phyloP scores from a whole-genome alignment of 495 filamentous ascomycete species.

The Neurospora discreta region DNA sequence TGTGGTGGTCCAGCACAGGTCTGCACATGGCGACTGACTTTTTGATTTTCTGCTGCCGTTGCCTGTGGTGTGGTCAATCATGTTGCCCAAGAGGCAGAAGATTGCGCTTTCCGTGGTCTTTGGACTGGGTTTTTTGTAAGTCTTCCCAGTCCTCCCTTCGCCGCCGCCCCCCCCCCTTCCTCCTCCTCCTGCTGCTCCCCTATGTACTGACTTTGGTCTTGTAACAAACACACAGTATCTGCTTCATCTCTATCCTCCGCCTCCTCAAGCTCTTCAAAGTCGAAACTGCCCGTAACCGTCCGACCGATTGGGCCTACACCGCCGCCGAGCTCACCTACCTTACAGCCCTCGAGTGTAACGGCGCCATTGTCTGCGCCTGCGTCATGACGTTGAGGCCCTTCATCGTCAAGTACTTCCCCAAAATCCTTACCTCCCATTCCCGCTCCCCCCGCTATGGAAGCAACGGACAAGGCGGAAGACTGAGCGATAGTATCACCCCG shows the following conservation, averaged over 20 bases:
- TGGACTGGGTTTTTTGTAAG: slow-evolving; percentile 21
- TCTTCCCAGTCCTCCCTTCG: not conserved
- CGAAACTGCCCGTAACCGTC: slow-evolving; percentile 5
- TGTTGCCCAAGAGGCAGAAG: slow-evolving; percentile 24
- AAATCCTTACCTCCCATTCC: slow-evolving; percentile 14
- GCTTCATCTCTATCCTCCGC: slow-evolving; percentile 25
- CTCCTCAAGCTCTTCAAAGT: slow-evolving; percentile 15
- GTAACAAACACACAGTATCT: slow-evolving; percentile 9
- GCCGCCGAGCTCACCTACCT: slow-evolving; percentile 26
- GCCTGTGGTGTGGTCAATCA: slow-evolving; percentile 25
- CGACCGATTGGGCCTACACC: slow-evolving; percentile 17
- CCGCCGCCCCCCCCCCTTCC: no score
- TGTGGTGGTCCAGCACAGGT: slow-evolving; percentile 25
- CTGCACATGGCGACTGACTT: slow-evolving; percentile 26
- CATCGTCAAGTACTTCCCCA: slow-evolving; percentile 21
- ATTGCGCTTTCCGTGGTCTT: slow-evolving; percentile 25
- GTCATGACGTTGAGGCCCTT: slow-evolving; percentile 26
- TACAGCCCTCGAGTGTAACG: slow-evolving; percentile 34
- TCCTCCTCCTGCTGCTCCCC: no score
- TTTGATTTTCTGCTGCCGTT: slow-evolving; percentile 28
- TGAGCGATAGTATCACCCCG: slow-evolving; percentile 1
- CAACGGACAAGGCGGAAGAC: not conserved
- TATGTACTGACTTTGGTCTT: no score
- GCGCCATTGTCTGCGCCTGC: slow-evolving; percentile 32
- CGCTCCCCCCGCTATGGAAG: not conserved